Conservation (phyloP, 306 rosid species). For the Psophocarpus tetragonolobus region DNA sequence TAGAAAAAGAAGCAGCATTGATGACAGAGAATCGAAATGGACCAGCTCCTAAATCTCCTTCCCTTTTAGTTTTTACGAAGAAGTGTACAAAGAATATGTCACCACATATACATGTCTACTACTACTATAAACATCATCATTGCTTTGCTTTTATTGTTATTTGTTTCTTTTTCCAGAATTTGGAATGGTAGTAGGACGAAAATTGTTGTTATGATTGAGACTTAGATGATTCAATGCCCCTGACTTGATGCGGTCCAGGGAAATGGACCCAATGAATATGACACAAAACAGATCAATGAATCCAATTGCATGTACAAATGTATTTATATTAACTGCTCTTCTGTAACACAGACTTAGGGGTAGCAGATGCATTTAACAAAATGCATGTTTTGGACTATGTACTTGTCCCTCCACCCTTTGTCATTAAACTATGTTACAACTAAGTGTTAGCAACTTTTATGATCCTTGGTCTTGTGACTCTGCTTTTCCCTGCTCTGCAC, state of each 20-base stretch:
- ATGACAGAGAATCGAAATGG: background rate
- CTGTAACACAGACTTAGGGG: background rate
- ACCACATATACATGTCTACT: background rate
- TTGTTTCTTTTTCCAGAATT: background rate
- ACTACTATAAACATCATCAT: background rate
- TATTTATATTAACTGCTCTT: slow-evolving; percentile 22
- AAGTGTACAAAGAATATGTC: background rate
- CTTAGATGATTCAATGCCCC: slow-evolving; percentile 36
- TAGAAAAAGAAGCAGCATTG: background rate
- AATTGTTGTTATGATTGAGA: slow-evolving; percentile 32
- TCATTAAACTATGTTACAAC: slow-evolving; percentile 13
- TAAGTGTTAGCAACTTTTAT: slow-evolving; percentile 25
- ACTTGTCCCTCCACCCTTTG: slow-evolving; percentile 21
- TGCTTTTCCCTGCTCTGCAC: background rate
- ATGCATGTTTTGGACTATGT: slow-evolving; percentile 39
- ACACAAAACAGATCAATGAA: slow-evolving; percentile 47
- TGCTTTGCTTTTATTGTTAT: background rate
- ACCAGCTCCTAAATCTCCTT: background rate
- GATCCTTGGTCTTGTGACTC: background rate
- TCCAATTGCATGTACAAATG: slow-evolving; percentile 32
- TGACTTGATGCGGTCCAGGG: background rate
- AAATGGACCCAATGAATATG: slow-evolving; percentile 39
- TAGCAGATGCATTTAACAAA: slow-evolving; percentile 43
- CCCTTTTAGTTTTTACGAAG: background rate
- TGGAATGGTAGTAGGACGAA: slow-evolving; percentile 1